phyloP scores from a whole-genome alignment of 78 protist genomes.

The Isochrysis galbana region DNA sequence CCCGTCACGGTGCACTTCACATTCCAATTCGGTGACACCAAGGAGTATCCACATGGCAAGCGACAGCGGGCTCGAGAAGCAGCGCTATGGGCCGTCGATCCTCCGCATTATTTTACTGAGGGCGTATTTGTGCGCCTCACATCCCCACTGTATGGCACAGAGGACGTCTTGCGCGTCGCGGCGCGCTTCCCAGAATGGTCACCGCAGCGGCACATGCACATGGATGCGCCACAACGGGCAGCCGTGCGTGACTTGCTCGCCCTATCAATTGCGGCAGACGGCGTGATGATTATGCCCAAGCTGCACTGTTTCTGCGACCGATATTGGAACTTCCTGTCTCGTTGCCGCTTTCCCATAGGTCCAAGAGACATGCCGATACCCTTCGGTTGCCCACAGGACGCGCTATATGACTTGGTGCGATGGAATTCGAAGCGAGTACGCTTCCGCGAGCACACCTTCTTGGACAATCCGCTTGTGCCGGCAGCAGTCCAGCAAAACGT shows the following conservation, averaged over 20 bases:
- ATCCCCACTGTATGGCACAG: not conserved
- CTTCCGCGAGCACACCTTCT: not conserved
- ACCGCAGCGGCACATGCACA: not conserved
- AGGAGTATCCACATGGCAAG: not conserved
- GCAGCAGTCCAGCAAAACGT: not conserved
- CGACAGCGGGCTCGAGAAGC: conserved; percentile 3
- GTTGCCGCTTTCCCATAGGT: not conserved
- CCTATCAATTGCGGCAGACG: not conserved
- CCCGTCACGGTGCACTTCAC: conserved; percentile 16
- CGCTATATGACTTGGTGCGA: not conserved
- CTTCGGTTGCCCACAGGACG: not conserved
- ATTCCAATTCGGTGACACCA: not conserved
- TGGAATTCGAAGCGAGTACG: not conserved
- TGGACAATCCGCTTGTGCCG: not conserved
- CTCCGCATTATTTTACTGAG: not conserved
- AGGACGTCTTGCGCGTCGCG: not conserved
- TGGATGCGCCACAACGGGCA: not conserved
- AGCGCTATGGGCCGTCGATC: conserved; percentile 6
- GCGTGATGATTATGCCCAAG: not conserved
- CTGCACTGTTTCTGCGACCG: not conserved
- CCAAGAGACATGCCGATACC: not conserved
- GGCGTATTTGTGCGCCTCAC: not conserved
- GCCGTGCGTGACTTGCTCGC: conserved; percentile 12
- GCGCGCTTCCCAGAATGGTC: not conserved
- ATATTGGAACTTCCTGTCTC: not conserved